These are phyloP conservation scores for Ustilago sp. DNA, from an alignment of 1,284 basidiomycete species.

Conservation along the genomic window DNA sequence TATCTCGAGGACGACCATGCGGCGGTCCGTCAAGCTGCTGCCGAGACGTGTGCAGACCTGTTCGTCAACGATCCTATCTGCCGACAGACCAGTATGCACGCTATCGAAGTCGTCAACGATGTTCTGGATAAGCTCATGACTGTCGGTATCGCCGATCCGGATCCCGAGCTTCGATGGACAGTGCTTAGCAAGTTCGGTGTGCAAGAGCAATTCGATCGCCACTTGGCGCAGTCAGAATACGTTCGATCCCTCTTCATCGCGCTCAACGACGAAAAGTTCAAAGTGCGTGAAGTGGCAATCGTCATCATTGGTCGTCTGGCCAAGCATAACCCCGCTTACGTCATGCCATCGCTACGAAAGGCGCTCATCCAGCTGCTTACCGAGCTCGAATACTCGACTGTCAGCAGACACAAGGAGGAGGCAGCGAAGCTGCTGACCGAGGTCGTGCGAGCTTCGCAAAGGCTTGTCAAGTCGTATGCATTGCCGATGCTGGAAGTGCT, in stretches of 20 bases:
- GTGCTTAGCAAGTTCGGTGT: constrained; percentile 90
- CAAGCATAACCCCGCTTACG: constrained; percentile 96
- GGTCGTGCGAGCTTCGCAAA: constrained; percentile 78
- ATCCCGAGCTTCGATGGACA: constrained; percentile 62
- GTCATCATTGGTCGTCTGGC: constrained; percentile 92
- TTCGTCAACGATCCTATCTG: constrained; percentile 94
- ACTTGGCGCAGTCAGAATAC: constrained; percentile 98
- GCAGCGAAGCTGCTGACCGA: constrained; percentile 66
- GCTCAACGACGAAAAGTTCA: constrained; percentile 95
- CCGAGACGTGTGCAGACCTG: constrained; percentile 88
- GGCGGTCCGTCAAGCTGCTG: constrained; percentile 90
- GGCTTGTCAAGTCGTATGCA: constrained; percentile 95
- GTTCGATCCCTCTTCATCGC: constrained; percentile 97
- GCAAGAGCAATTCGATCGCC: constrained; percentile 93
- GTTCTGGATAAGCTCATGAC: constrained; percentile 96
- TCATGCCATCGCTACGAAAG: constrained; percentile 97
- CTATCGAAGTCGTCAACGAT: constrained; percentile 97
- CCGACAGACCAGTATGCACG: constrained; percentile 94
- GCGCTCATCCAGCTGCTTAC: constrained; percentile 96
- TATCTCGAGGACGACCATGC: constrained; percentile 93
- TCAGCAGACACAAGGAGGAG: constrained; percentile 80
- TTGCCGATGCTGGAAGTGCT: constrained; percentile 94
- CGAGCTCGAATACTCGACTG: constrained; percentile 95
- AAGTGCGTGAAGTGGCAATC: constrained; percentile 91
- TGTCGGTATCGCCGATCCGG: constrained; percentile 94